Base-by-base conservation (phyloP, 495 filamentous ascomycete species). In the Recurvomyces mirabilis region DNA sequence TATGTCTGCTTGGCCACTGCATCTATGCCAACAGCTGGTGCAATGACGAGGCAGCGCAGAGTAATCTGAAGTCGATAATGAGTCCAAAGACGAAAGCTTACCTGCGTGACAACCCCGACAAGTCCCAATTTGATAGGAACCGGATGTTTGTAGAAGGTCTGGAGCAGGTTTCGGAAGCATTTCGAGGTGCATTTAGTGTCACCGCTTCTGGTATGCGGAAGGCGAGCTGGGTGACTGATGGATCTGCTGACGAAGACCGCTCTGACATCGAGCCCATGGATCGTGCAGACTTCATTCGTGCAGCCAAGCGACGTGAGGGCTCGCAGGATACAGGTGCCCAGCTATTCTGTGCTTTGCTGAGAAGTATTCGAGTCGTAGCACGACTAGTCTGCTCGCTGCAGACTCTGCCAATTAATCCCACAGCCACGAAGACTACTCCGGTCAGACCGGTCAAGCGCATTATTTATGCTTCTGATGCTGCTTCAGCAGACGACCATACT, bases 381-480 rank as follows among this genome's bases (percentile, higher is more conserved):
- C 75, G 91, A 13, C 72, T 99, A 2, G 83, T 95, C 1, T 96
- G 88, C 62, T 99, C 93, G 7, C 69, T 99, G 11, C 88, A 96
- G 54, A 73, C 78, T 0, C 68, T 99, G 3, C 68, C 84, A 1
- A 89, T 91, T 52, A 71, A 68, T 18, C 71, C 79, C 1, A 70
- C 71, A 1, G 68, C 56, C 13, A 67, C 69, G 0, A 81, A 75
- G 48, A 51, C 54, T 35, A 64, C 63, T 1, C 60, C 67, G 1
- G 52, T 63, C 6, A 73, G 65, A 47, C 43, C 61, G 10, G 51
- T 44, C 4, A 61, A 33, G 37, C 55, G 23, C 13, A 71, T 51
- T 48, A 46, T 66, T 17, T 57, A 65, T 34, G 67, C 63, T n/a
- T 56, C 65, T 31, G 67, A 62, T 1, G 65, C 66, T 4, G 62